A percentile compares a stretch with the other conserved stretches of the same genome.
Conservation (phyloP, 2,329 filamentous ascomycete species). For the Clonostachys byssicola region DNA sequence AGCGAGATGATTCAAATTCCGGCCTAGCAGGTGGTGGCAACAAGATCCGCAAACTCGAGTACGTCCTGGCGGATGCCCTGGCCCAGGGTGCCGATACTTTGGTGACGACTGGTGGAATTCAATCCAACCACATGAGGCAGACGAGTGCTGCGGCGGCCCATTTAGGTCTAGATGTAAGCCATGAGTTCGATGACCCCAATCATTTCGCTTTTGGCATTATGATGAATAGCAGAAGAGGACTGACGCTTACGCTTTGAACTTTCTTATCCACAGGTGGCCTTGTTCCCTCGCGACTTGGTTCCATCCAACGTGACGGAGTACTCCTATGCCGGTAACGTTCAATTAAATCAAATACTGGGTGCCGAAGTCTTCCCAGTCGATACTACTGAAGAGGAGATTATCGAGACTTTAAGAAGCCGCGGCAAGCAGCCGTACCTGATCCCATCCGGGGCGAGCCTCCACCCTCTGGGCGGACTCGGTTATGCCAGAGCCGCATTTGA, state of each 20-base stretch:
- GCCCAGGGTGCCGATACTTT: conserved; percentile 17
- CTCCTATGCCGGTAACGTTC: conserved; percentile 8
- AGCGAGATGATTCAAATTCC: conserved; percentile 14
- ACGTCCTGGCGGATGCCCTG: conserved; percentile 24
- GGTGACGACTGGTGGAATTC: conserved; percentile 25
- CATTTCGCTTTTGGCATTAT: neutral
- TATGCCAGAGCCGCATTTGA: conserved; percentile 64
- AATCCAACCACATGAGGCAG: conserved; percentile 28
- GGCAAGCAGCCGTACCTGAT: conserved; percentile 61
- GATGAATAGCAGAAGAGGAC: neutral
- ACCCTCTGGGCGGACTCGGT: conserved; percentile 60
- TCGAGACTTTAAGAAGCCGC: conserved; percentile 9
- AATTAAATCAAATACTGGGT: conserved; percentile 10
- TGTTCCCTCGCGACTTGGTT: conserved; percentile 2
- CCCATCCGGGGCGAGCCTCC: conserved; percentile 59
- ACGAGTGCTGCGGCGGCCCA: conserved; percentile 23
- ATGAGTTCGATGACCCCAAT: conserved; percentile 4
- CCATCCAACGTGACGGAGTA: conserved; percentile 1
- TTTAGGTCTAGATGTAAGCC: conserved; percentile 13
- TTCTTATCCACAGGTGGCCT: conserved; percentile 1
- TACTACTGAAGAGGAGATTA: neutral
- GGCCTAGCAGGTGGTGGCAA: conserved; percentile 27
- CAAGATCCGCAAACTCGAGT: conserved; percentile 30
- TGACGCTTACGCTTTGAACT: neutral
- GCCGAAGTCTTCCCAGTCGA: conserved; percentile 6